A percentile compares a stretch with the other conserved stretches of the same genome.
Evolutionary conservation across 2,329 filamentous ascomycete genomes (phyloP).

Genomic region (Fusarium abutilonis): DNA sequence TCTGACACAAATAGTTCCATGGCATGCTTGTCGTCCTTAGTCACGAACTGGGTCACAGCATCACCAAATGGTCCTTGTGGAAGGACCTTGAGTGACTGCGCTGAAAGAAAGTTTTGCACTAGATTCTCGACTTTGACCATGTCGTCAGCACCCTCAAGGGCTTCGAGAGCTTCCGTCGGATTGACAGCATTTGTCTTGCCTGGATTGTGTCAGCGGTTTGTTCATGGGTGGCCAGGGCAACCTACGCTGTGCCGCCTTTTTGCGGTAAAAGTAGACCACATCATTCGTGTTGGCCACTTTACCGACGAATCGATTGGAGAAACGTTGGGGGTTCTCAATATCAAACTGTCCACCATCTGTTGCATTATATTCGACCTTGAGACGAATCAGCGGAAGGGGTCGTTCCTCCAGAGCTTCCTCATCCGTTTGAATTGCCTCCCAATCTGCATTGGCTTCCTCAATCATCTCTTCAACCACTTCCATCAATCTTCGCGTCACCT

Average conservation of each 20-base stretch:
- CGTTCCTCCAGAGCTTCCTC: conserved; percentile 66
- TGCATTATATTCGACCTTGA: conserved; percentile 90
- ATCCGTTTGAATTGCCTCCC: conserved; percentile 79
- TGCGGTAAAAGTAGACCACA: conserved; percentile 91
- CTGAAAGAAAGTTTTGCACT: conserved; percentile 85
- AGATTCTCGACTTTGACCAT: conserved; percentile 88
- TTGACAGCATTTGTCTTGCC: conserved; percentile 56
- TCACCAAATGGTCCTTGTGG: conserved; percentile 94
- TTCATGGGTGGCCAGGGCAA: not conserved
- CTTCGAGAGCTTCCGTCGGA: conserved; percentile 70
- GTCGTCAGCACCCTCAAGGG: conserved; percentile 63
- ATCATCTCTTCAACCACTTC: conserved; percentile 87
- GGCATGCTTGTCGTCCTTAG: conserved; percentile 93
- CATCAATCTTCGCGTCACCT: conserved; percentile 81
- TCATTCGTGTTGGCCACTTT: conserved; percentile 94
- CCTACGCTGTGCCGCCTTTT: conserved; percentile 71
- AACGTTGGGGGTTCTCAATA: conserved; percentile 93
- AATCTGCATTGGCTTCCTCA: conserved; percentile 81
- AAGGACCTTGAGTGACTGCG: conserved; percentile 90
- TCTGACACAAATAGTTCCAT: conserved; percentile 84
- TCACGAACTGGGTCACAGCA: conserved; percentile 90
- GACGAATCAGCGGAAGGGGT: conserved; percentile 84
- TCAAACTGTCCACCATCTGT: conserved; percentile 88
- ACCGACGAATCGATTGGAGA: conserved; percentile 91
- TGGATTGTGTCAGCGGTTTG: conserved; percentile 25